Evolutionary conservation across 2,329 filamentous ascomycete genomes (phyloP), one percentile per base, ranked within the genome.

Genomic region (Neoarthrinium moseri): DNA sequence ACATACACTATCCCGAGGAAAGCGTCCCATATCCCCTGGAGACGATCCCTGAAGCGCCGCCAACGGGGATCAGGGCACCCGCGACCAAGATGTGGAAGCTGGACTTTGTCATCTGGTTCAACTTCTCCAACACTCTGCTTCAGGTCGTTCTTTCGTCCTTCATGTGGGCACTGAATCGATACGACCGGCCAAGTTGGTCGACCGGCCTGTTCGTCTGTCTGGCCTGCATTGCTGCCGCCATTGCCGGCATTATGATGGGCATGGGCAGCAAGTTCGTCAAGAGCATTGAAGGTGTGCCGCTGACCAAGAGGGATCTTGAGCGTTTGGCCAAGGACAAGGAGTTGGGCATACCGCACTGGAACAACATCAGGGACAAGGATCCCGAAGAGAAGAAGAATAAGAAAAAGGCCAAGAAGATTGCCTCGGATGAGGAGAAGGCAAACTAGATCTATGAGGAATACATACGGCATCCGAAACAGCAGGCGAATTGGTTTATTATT

Each of bases 101-200:
- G 59, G 88, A 94, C 54, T 81, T 86, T 46, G 81, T 92, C 26
- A 74, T 95, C 27, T 91, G 86, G 85, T 76, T 84, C 55, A 91
- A 90, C 67, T 77, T 90, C 3, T 75, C 73, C 70, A 95, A 95
- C 59, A 94, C 89, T 0, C 77, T 91, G 45, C 75, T 94, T 35
- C 91, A 95, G 64, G 76, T 76, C 30, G 75, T 81, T 15, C 74
- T 95, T 2, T 86, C 83, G 7, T 84, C 79, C 3, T 87, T 90
- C 68, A 95, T 95, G 90, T 95, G 88, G 87, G 83, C 80, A 2
- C 73, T 87, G 66, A 87, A 89, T 59, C 73, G 87, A 18, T 84
- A 83, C 57, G 69, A 86, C 18, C 74, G 90, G n/a, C 89, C 90
- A 0, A 78, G 80, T 18, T 95, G 89, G 89, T 79, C 83, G 10